These are phyloP conservation scores for Ogataea wickerhamii DNA, from an alignment of 805 yeast genomes.

Conservation along the genomic window DNA sequence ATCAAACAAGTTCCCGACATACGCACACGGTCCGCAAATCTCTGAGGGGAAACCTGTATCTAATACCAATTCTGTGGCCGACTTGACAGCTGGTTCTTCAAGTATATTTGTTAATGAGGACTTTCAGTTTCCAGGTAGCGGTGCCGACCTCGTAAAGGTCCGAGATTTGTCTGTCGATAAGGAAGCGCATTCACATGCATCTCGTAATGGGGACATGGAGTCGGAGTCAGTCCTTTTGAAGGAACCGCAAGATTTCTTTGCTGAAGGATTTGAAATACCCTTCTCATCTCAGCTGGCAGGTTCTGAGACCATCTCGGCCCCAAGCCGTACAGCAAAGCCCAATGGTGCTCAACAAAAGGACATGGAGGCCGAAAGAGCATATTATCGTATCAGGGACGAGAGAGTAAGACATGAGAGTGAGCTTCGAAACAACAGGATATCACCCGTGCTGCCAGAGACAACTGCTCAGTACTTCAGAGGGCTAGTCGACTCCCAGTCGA, in stretches of 20 bases:
- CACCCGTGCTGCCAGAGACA: conserved; percentile 9
- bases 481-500: conserved; percentile 23
- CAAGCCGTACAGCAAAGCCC: not conserved
- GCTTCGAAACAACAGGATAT: conserved; percentile 21
- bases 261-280: not conserved
- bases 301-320: not conserved
- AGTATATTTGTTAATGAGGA: conserved; percentile 30
- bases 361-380: conserved; percentile 3
- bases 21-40: not conserved
- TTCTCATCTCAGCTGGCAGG: not conserved
- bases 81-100: conserved; percentile 14
- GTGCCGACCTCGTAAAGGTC: too few relatives aligned
- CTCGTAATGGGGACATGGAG: not conserved
- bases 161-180: not conserved
- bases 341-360: conserved; percentile 1
- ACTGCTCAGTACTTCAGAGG: conserved; percentile 13
- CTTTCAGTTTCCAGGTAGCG: conserved; percentile 25
- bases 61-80: not conserved
- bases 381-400: conserved; percentile 1
- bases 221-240: not conserved
- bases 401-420: conserved; percentile 16
- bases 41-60: not conserved
- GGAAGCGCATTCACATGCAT: not conserved
- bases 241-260: not conserved
- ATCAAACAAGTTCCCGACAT: not conserved